phyloP scores from a whole-genome alignment of 805 yeast species.

The Sugiyamaella boreocaroliniensis region DNA sequence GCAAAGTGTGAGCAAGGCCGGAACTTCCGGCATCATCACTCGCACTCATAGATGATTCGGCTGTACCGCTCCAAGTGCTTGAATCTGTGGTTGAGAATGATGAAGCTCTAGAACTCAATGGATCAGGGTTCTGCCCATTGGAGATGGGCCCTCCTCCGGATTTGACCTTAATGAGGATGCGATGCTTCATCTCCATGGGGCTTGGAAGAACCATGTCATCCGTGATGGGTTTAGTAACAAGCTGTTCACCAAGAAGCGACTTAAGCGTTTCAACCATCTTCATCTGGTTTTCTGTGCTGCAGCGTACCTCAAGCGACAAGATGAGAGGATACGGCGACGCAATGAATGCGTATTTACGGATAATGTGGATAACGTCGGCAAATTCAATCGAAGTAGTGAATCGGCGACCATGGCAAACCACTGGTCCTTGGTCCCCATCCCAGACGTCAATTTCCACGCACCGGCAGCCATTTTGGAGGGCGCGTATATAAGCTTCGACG shows the following conservation, averaged over 20 bases:
- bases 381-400: conserved; percentile 71
- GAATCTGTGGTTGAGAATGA: conserved; percentile 24
- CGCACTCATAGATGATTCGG: conserved; percentile 4
- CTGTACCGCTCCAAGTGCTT: conserved; percentile 23
- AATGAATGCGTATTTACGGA: conserved; percentile 83
- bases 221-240: conserved; percentile 40
- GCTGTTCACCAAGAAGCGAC: conserved; percentile 51
- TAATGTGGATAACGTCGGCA: conserved; percentile 59
- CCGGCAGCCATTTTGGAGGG: conserved; percentile 85
- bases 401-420: conserved; percentile 84
- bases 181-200: conserved; percentile 65
- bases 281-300: conserved; percentile 62
- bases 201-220: conserved; percentile 47
- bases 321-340: conserved; percentile 80
- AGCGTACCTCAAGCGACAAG: conserved; percentile 77
- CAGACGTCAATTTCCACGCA: conserved; percentile 94
- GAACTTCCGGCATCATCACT: conserved; percentile 4
- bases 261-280: conserved; percentile 47
- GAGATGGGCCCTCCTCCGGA: conserved; percentile 33
- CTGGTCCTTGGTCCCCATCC: conserved; percentile 79
- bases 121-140: neutral
- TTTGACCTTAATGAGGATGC: conserved; percentile 73
- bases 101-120: neutral
- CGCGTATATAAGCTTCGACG: conserved; percentile 80
- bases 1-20: neutral